phyloP scores from a whole-genome alignment of 2,329 filamentous ascomycete genomes.

The Sporothrix protearum region DNA sequence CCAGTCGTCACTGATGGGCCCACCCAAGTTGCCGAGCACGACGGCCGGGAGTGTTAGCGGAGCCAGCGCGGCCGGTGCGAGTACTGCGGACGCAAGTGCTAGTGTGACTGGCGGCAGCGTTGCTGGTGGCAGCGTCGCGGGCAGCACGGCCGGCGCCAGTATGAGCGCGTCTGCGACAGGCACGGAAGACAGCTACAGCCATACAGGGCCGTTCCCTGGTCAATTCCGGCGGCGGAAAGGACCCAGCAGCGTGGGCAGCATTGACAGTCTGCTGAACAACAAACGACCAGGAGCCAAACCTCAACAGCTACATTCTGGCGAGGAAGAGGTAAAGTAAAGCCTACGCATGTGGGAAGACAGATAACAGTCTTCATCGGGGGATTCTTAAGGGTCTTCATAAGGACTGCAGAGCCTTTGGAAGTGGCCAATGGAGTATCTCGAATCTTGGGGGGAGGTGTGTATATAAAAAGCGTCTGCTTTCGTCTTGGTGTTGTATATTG shows the following conservation, averaged over 20 bases:
- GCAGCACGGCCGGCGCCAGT: neutral
- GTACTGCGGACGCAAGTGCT: neutral
- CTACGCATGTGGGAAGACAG: no score
- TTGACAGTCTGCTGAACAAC: constrained; percentile 28
- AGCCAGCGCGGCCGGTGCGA: neutral
- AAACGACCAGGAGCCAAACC: constrained; percentile 25
- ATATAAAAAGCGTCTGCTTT: constrained; percentile 13
- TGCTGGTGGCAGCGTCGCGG: neutral
- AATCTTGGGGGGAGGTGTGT: neutral
- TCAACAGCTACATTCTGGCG: constrained; percentile 20
- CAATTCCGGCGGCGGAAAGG: neutral
- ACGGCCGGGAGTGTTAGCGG: constrained; percentile 7
- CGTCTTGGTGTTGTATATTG: neutral
- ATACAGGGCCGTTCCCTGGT: neutral
- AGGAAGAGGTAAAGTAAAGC: neutral
- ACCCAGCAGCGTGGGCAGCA: constrained; percentile 26
- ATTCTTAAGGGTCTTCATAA: no score
- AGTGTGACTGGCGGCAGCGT: neutral
- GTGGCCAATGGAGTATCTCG: neutral
- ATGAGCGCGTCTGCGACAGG: neutral
- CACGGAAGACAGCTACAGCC: neutral
- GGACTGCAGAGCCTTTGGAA: neutral
- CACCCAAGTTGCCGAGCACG: constrained; percentile 5
- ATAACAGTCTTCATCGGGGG: neutral
- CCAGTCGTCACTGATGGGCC: constrained; percentile 17